Base-by-base conservation (phyloP, 2,329 filamentous ascomycete genomes). In the Dendrostoma leiphaemia region DNA sequence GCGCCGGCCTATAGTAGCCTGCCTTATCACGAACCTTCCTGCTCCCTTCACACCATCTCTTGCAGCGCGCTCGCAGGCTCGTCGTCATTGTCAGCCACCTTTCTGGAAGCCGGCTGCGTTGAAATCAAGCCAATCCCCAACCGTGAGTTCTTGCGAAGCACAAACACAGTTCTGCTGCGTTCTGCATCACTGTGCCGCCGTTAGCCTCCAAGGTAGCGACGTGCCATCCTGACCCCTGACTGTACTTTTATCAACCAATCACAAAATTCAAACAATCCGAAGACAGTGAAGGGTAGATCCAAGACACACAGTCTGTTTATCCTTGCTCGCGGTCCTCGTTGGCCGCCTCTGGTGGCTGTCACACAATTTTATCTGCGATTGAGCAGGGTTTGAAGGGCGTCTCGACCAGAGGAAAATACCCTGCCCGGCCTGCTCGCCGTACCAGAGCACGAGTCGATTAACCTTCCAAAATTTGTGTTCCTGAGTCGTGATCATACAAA, bases 71-170 rank as follows among this genome's bases (percentile, higher is more conserved):
- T 48, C 51, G n/a, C 28, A 32, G 29, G 34, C 37, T 34, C 38
- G 26, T 29, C 54, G 49, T 56, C 54, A 53, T 45, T 24, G 54
- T 53, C 54, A 45, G 54, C 54, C 54, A 53, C 53, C 31, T 47
- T 44, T 44, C 38, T 41, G 15, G 32, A 40, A 24, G 38, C 21
- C 49, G 28, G 31, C 23, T 45, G 6, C n/a, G 35, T 15, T n/a
- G 32, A 35, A 4, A n/a, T 28, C 44, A 46, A 46, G 29, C 19
- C 35, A 15, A 53, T 49, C 43, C 49, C 44, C 41, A 43, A 35
- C 34, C 48, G 41, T 35, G 41, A 48, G 35, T 37, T 31, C 12
- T n/a, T 48, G 43, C 12, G 21, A 26, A 48, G 48, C 53, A 31
- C 53, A 52, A 56, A 56, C 53, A 56, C 53, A 56, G 48, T 56